A percentile compares a stretch with the other conserved stretches of the same genome.
phyloP scores from a whole-genome alignment of 345 rosid genomes.

The Eutrema japonicum region DNA sequence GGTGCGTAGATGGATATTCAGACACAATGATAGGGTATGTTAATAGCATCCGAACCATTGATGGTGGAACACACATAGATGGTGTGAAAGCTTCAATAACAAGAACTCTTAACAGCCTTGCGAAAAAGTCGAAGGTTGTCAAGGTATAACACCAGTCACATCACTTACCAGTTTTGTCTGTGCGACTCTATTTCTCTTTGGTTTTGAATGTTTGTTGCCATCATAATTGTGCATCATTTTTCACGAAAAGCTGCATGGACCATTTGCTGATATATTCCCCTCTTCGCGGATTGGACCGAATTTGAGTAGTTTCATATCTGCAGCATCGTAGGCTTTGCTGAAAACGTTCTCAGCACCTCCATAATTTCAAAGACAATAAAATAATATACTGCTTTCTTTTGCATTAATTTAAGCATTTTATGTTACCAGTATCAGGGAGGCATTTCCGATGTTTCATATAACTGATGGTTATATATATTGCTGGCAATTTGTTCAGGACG shows the following conservation, averaged over 20 bases:
- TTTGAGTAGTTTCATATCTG: constrained; percentile 1
- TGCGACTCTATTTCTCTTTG: not conserved
- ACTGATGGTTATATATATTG: not conserved
- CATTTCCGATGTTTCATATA: not conserved
- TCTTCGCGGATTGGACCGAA: not conserved
- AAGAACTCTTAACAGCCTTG: constrained; percentile 77
- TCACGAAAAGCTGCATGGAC: constrained; percentile 58
- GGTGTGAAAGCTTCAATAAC: constrained; percentile 92
- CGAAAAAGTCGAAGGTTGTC: constrained; percentile 71
- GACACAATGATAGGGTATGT: constrained; percentile 88
- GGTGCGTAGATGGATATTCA: constrained; percentile 95
- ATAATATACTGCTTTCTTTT: not conserved
- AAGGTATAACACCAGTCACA: constrained; percentile 46
- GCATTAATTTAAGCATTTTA: not conserved
- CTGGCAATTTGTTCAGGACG: constrained; percentile 56
- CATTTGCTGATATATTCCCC: not conserved
- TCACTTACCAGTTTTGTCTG: constrained; percentile 1
- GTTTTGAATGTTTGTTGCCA: constrained; percentile 1
- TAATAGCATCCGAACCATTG: constrained; percentile 83
- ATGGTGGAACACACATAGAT: constrained; percentile 95
- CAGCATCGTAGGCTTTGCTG: not conserved
- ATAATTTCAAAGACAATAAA: not conserved
- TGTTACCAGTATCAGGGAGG: constrained; percentile 43
- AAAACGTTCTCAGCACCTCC: not conserved
- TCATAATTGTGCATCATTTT: not conserved